phyloP scores from a whole-genome alignment of 192 early-diverging fungal genomes.

The Podila clonocystis region DNA sequence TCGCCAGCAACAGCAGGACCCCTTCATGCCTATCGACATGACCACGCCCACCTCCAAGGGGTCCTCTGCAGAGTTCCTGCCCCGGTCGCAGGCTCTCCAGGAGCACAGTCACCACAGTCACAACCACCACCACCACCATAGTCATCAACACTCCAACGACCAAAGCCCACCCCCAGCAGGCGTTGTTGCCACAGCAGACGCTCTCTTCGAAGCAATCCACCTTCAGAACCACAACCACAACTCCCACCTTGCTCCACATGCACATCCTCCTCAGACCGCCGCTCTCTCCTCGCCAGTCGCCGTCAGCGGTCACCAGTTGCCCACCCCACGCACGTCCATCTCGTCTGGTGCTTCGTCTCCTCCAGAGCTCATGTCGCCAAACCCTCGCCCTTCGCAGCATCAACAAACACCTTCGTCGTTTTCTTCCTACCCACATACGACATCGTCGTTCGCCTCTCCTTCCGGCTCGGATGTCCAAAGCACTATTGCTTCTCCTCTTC shows the following conservation, averaged over 20 bases:
- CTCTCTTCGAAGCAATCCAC: conserved; percentile 13
- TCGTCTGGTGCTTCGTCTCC: conserved; percentile 31
- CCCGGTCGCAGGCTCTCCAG: not conserved
- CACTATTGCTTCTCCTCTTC: conserved; percentile 24
- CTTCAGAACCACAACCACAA: not conserved
- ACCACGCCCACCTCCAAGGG: conserved; percentile 1
- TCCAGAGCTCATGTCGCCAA: conserved; percentile 28
- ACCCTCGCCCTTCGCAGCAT: conserved; percentile 3
- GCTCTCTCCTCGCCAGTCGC: not conserved
- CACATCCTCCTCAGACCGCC: not conserved
- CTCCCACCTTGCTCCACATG: not conserved
- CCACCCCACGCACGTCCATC: conserved; percentile 36
- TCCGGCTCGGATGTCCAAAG: conserved; percentile 17
- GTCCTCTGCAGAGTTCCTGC: not conserved
- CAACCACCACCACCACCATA: not conserved
- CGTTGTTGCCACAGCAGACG: not conserved
- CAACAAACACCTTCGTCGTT: not conserved
- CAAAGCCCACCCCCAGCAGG: not conserved
- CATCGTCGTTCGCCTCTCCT: not conserved
- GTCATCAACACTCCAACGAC: not conserved
- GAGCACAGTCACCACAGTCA: not conserved
- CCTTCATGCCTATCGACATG: not conserved
- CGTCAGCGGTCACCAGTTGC: conserved; percentile 27
- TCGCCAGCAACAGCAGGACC: conserved; percentile 2
- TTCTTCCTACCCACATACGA: not conserved